Percentiles rank a stretch among this genome's conserved stretches.
Evolutionary conservation across 2,329 filamentous ascomycete species (phyloP).

Genomic region (Aspergillus spinulosporus): DNA sequence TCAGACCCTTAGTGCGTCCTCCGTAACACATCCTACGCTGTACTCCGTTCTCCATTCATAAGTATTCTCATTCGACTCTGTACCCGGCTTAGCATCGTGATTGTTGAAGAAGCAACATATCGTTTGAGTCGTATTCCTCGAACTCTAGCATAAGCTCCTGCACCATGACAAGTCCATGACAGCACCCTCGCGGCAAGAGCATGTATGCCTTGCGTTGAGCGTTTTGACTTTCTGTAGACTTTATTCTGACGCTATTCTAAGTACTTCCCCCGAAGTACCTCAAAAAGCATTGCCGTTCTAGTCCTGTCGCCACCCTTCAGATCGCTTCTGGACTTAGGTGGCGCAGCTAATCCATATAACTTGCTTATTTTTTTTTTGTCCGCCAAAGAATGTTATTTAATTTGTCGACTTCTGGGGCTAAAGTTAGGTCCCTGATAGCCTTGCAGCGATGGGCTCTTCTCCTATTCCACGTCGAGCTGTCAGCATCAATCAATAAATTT

Average conservation of each 20-base stretch:
- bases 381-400: conserved; percentile 3
- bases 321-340: conserved; percentile 17
- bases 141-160: background rate
- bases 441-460: background rate
- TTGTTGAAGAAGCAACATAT: background rate
- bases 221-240: background rate
- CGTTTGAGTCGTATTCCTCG: background rate
- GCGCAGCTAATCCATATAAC: conserved; percentile 19
- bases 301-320: conserved; percentile 25
- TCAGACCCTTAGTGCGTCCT: too few relatives aligned
- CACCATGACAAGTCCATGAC: background rate
- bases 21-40: too few relatives aligned
- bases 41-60: too few relatives aligned
- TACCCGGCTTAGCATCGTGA: background rate
- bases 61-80: too few relatives aligned
- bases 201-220: background rate
- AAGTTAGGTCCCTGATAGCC: background rate
- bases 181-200: too few relatives aligned
- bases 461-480: background rate
- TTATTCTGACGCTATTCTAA: background rate
- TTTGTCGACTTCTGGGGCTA: background rate
- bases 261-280: background rate
- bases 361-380: conserved; percentile 2
- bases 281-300: conserved; percentile 15
- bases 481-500: background rate